A percentile compares a stretch with the other conserved stretches of the same genome.
These are phyloP conservation scores for Cupressus sempervirens DNA, from an alignment of 75 land plant genomes.

Conservation along the genomic window DNA sequence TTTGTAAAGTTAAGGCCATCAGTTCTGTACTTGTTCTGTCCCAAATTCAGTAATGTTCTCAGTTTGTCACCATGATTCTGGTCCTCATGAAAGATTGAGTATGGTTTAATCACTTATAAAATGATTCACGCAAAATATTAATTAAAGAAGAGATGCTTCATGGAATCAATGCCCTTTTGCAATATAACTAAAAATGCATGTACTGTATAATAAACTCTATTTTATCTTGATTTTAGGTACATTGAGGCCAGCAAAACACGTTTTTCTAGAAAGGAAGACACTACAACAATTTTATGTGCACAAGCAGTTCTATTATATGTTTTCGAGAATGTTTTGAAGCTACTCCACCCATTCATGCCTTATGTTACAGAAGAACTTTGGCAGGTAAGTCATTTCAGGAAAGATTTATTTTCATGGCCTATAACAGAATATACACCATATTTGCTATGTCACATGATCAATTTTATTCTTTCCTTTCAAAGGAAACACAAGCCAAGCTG, in stretches of 20 bases:
- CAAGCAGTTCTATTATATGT: slow-evolving; percentile 80
- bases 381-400: slow-evolving; percentile 57
- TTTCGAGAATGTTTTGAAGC: slow-evolving; percentile 67
- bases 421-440: not conserved
- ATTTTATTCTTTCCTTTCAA: not conserved
- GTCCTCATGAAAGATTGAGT: not conserved
- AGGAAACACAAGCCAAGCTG: not conserved
- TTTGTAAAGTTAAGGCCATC: not conserved
- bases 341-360: slow-evolving; percentile 98
- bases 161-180: not conserved
- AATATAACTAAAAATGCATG: not conserved
- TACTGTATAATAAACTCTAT: not conserved
- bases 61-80: not conserved
- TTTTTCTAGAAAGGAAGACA: slow-evolving; percentile 47
- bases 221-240: slow-evolving; percentile 50
- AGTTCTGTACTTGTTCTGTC: not conserved
- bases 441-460: not conserved
- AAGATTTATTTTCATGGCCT: not conserved
- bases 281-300: slow-evolving; percentile 40
- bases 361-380: slow-evolving; percentile 94
- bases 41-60: not conserved
- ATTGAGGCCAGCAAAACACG: slow-evolving; percentile 97
- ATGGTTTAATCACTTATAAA: not conserved
- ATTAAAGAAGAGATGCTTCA: not conserved
- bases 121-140: not conserved